A percentile compares a stretch with the other conserved stretches of the same genome.
Conservation (phyloP, 768 basidiomycete species). For the Lactarius psammicola region DNA sequence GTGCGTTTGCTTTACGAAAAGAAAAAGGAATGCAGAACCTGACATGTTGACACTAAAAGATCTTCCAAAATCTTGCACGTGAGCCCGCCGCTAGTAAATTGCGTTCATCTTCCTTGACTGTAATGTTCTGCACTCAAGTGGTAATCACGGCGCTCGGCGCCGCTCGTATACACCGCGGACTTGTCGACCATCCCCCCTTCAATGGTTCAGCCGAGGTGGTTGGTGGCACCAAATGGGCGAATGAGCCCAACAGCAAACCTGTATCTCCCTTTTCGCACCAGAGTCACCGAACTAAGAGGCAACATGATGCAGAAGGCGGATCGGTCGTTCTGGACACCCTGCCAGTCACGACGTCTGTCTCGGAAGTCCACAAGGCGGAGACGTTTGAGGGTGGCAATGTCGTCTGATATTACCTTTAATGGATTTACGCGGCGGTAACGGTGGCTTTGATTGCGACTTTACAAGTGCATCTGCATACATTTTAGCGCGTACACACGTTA, state of each 20-base stretch:
- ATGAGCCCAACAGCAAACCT: not conserved
- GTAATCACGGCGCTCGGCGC: constrained; percentile 16
- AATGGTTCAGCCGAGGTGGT: not conserved
- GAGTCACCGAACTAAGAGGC: not conserved
- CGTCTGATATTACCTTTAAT: constrained; percentile 1
- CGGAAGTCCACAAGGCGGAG: not conserved
- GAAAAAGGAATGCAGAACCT: not conserved
- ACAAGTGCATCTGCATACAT: not conserved
- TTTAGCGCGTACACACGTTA: not conserved
- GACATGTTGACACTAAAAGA: constrained; percentile 1
- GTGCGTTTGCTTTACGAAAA: constrained; percentile 3
- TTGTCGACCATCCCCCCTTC: constrained; percentile 2
- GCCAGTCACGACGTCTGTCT: not conserved
- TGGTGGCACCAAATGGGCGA: not conserved
- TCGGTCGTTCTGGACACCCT: not conserved
- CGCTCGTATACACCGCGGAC: constrained; percentile 23
- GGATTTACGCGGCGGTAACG: not conserved
- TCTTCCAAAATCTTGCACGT: constrained; percentile 18
- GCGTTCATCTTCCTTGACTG: not conserved
- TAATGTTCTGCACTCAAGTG: constrained; percentile 5
- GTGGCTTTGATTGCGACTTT: not conserved
- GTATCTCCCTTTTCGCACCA: not conserved
- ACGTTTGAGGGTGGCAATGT: not conserved
- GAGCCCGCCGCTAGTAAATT: not conserved
- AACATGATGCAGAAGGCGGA: not conserved